Conservation (phyloP, 495 filamentous ascomycete species). For the Xylaria venustula region DNA sequence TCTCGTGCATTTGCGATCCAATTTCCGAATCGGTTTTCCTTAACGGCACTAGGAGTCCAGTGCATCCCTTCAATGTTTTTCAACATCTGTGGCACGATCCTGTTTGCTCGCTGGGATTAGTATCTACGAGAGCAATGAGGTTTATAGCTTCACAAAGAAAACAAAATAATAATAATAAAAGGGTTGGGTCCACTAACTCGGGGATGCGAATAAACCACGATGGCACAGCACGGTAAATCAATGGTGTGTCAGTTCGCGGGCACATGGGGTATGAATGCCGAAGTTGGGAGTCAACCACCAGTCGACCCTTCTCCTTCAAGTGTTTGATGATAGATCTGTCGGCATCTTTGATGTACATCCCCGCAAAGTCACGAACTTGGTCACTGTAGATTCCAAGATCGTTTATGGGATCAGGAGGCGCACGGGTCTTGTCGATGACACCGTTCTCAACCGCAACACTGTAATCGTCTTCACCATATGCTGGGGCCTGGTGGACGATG, state of each 20-base stretch:
- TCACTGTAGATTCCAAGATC: slow-evolving; percentile 77
- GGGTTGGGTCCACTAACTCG: too few species aligned
- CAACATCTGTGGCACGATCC: slow-evolving; percentile 86
- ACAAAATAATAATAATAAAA: too few species aligned
- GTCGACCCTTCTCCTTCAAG: slow-evolving; percentile 73
- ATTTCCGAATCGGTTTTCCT: slow-evolving; percentile 78
- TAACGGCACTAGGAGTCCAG: slow-evolving; percentile 92
- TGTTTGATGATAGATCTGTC: slow-evolving; percentile 94
- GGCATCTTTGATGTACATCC: slow-evolving; percentile 89
- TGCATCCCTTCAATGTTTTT: slow-evolving; percentile 85
- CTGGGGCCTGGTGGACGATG: slow-evolving; percentile 92
- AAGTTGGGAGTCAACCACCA: slow-evolving; percentile 87
- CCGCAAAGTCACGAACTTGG: slow-evolving; percentile 80
- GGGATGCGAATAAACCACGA: slow-evolving; percentile 94
- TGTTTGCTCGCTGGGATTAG: slow-evolving; percentile 6
- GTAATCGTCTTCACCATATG: slow-evolving; percentile 98
- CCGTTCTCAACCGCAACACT: slow-evolving; percentile 74
- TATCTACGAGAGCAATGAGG: too few species aligned
- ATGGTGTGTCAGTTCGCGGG: slow-evolving; percentile 89
- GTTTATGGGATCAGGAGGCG: slow-evolving; percentile 88
- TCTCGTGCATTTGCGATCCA: slow-evolving; percentile 93
- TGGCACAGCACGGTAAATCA: slow-evolving; percentile 92
- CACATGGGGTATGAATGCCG: slow-evolving; percentile 96
- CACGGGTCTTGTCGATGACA: slow-evolving; percentile 71
- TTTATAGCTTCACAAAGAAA: too few species aligned